phyloP scores from a whole-genome alignment of 345 rosid genomes.

The Schrenkiella parvula region DNA sequence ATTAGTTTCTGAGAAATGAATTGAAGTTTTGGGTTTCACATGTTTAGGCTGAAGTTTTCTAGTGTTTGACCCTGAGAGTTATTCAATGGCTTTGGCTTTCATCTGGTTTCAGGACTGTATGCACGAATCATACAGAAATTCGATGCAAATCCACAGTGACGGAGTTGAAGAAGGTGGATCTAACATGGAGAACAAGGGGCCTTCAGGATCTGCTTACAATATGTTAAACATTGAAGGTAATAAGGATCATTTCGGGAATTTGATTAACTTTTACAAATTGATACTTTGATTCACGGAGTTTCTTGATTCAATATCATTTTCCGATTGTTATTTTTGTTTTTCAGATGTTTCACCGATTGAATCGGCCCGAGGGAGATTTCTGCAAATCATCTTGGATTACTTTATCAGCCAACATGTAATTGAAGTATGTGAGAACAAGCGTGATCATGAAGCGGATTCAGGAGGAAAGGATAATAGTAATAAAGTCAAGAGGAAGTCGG shows the following conservation, averaged over 20 bases:
- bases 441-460: constrained; percentile 42
- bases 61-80: neutral
- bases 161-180: constrained; percentile 64
- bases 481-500: constrained; percentile 61
- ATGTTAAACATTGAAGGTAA: constrained; percentile 64
- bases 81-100: neutral
- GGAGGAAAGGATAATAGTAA: constrained; percentile 40
- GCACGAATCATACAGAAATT: constrained; percentile 62
- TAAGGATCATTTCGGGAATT: neutral
- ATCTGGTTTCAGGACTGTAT: constrained; percentile 34
- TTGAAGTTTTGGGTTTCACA: neutral
- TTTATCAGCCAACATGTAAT: constrained; percentile 64
- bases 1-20: neutral
- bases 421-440: constrained; percentile 52
- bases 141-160: constrained; percentile 58
- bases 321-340: neutral
- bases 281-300: neutral
- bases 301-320: constrained; percentile 12
- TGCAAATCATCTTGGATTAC: constrained; percentile 68
- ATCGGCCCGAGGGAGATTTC: constrained; percentile 74
- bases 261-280: neutral
- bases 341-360: constrained; percentile 88
- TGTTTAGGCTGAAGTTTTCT: neutral
- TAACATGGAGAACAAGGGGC: constrained; percentile 48
- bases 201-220: constrained; percentile 46